phyloP scores from a whole-genome alignment of 805 yeast species.

The Yarrowia porcina region DNA sequence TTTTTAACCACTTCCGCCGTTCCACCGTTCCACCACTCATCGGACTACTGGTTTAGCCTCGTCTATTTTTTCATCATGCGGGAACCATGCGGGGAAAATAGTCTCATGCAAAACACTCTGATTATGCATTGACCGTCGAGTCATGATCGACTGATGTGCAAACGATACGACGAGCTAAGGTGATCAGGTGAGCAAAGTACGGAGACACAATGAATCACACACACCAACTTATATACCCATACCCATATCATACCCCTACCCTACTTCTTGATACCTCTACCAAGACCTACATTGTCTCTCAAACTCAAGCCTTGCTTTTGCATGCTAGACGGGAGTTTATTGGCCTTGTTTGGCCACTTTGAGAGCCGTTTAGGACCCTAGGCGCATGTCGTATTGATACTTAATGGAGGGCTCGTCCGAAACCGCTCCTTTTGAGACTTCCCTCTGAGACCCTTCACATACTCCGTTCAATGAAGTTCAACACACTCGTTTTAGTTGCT shows the following conservation, averaged over 20 bases:
- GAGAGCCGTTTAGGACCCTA: background rate
- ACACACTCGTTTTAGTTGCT: slow-evolving; percentile 6
- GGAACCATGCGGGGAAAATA: background rate
- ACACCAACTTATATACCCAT: no score
- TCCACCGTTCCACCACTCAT: no score
- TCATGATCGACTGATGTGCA: background rate
- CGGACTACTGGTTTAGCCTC: background rate
- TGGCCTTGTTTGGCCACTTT: background rate
- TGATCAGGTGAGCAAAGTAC: no score
- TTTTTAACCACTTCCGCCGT: no score
- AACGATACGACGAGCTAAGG: no score
- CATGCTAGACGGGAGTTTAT: background rate
- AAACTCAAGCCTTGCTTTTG: background rate
- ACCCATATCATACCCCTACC: no score
- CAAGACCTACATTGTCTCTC: no score
- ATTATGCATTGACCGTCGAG: background rate
- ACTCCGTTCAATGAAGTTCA: slow-evolving; percentile 7
- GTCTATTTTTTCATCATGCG: background rate
- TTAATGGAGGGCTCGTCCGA: background rate
- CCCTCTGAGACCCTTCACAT: no score
- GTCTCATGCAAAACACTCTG: background rate
- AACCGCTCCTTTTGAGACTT: no score
- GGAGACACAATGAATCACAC: no score
- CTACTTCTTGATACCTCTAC: no score
- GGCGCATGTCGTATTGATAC: background rate